Evolutionary conservation across 2,329 filamentous ascomycete species (phyloP).

Genomic region (Ascochyta lentis): DNA sequence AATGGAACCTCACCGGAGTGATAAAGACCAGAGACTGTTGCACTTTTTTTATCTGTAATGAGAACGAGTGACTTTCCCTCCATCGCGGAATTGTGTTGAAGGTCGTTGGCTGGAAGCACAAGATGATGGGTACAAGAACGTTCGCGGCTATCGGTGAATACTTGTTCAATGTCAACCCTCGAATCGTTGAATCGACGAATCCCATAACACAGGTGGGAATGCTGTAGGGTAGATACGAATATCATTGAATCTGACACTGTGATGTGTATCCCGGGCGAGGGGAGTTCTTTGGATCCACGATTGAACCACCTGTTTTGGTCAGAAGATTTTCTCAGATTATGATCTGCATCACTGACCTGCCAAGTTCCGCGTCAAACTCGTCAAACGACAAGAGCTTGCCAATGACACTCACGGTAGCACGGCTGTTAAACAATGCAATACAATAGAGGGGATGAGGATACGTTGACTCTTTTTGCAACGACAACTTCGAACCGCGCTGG

Average conservation of each 20-base stretch:
- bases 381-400: constrained; percentile 40
- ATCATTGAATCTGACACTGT: constrained; percentile 56
- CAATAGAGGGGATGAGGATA: constrained; percentile 42
- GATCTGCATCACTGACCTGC: constrained; percentile 22
- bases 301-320: constrained; percentile 48
- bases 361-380: constrained; percentile 31
- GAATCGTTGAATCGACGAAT: constrained; percentile 42
- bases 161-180: constrained; percentile 25
- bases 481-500: constrained; percentile 56
- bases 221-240: constrained; percentile 61
- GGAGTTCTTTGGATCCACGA: constrained; percentile 49
- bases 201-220: constrained; percentile 60
- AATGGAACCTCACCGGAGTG: constrained; percentile 27
- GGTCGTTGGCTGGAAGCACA: constrained; percentile 21
- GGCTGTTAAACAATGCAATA: constrained; percentile 36
- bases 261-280: constrained; percentile 59
- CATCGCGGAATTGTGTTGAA: not conserved
- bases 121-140: constrained; percentile 38
- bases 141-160: constrained; percentile 42
- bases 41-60: constrained; percentile 43
- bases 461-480: constrained; percentile 52
- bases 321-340: not conserved
- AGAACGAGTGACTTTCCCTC: constrained; percentile 33
- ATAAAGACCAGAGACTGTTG: constrained; percentile 39
- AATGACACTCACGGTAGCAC: constrained; percentile 32